Conservation (phyloP, 2,329 filamentous ascomycete species). For the Clonostachys rhizophaga region DNA sequence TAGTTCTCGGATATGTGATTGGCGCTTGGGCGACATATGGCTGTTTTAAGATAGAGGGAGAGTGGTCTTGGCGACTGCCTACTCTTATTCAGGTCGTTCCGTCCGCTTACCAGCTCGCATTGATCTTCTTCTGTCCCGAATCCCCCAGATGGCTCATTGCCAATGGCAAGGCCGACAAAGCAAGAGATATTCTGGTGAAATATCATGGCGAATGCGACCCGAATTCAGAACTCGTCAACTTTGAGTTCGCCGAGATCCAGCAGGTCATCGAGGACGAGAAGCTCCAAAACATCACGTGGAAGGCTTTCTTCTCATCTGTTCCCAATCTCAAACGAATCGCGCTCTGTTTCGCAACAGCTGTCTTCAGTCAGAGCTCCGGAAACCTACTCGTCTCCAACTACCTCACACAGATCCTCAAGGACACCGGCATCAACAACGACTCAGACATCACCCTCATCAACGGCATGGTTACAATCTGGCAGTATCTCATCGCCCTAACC, state of each 20-base stretch:
- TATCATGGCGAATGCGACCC: conserved; percentile 44
- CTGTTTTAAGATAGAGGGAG: conserved; percentile 12
- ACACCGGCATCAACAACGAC: conserved; percentile 27
- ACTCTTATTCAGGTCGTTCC: conserved; percentile 45
- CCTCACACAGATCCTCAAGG: conserved; percentile 28
- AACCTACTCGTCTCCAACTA: conserved; percentile 36
- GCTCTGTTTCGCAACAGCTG: conserved; percentile 30
- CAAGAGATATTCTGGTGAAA: conserved; percentile 42
- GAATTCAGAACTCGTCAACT: conserved; percentile 35
- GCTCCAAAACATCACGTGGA: conserved; percentile 35
- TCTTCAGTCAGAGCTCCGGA: conserved; percentile 34
- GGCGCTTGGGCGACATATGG: conserved; percentile 30
- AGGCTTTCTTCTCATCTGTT: conserved; percentile 28
- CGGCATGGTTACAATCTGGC: conserved; percentile 33
- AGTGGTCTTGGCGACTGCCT: conserved; percentile 48
- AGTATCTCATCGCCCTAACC: conserved; percentile 31
- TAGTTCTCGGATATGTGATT: conserved; percentile 30
- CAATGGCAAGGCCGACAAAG: conserved; percentile 43
- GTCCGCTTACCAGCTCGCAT: conserved; percentile 31
- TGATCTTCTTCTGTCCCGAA: conserved; percentile 50
- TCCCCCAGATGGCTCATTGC: conserved; percentile 54
- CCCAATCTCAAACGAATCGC: conserved; percentile 32
- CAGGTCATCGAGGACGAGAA: conserved; percentile 37
- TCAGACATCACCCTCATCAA: conserved; percentile 34
- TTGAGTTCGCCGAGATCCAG: conserved; percentile 44